Conservation (phyloP, 192 early-diverging fungal genomes). For the Coemansia sp. region DNA sequence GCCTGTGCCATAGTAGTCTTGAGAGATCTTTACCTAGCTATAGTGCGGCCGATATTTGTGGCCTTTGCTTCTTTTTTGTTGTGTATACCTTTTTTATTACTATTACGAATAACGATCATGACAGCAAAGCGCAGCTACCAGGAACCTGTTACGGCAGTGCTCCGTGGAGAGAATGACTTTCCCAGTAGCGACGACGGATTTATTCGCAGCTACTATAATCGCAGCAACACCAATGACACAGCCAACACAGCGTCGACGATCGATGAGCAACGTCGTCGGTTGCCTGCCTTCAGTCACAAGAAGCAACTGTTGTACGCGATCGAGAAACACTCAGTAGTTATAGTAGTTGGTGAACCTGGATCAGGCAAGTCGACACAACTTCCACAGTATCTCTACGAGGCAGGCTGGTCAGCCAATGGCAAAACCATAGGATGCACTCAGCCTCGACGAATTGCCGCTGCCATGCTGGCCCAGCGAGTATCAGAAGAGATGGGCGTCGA, state of each 20-base stretch:
- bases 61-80: background rate
- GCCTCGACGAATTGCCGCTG: conserved; percentile 94
- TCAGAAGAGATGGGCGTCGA: conserved; percentile 91
- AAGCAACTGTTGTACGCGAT: conserved; percentile 83
- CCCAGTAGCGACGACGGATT: conserved; percentile 14
- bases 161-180: no score
- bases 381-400: conserved; percentile 93
- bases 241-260: conserved; percentile 73
- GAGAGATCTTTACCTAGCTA: background rate
- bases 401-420: conserved; percentile 83
- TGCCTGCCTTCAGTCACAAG: conserved; percentile 89
- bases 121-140: conserved; percentile 4
- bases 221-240: background rate
- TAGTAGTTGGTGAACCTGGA: conserved; percentile 93
- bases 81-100: background rate
- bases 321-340: conserved; percentile 75
- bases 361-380: conserved; percentile 98
- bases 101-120: background rate
- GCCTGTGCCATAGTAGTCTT: conserved; percentile 7
- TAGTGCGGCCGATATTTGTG: background rate
- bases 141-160: background rate
- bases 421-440: conserved; percentile 95
- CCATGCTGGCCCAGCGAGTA: conserved; percentile 96
- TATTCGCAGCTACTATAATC: conserved; percentile 30
- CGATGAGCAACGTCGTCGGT: conserved; percentile 72